Evolutionary conservation across 2,329 filamentous ascomycete species (phyloP), one percentile per base, ranked within the genome.

Genomic region (Microcyclosporella mali): DNA sequence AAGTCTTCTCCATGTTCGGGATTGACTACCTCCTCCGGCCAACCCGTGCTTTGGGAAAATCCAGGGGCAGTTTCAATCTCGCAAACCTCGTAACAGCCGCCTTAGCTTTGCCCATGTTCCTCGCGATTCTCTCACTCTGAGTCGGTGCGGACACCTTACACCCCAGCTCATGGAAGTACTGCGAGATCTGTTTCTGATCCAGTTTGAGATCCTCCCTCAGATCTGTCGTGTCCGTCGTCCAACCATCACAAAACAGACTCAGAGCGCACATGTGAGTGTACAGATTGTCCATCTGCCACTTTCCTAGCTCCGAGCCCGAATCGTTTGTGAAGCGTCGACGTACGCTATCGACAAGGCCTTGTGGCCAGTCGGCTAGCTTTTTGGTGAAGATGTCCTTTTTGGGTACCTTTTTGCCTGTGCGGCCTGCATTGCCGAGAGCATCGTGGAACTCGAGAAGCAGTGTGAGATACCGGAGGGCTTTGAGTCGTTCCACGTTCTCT

Each of bases 151-250:
- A 57, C 27, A 86, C 72, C 54, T 73, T 78, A 21, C 82, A 85
- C 16, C 87, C 87, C 51, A 92, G 81, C 63, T 90, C 86, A 36
- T 71, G 67, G 63, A 85, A 89, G 63, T 88, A 89, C 58, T 80
- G 75, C 40, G 71, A 75, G 56, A 90, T 67, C 59, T 79, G 71
- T 66, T 78, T 83, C 63, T 82, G 78, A 52, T 88, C 84, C 44
- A 89, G 57, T 58, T 77, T 76, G 46, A 92, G 66, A 59, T 92
- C 87, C 49, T 84, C 78, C 40, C 79, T 76, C 51, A 94, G 66
- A 51, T 82, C 75, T 49, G 75, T 75, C 6, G 81, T 81, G 56
- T 89, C 81, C 42, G 86, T 79, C 59, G 82, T 79, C 58, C 80
- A 88, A 59, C 82, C 80, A 56, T 88, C 84, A 14, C 88, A 69